phyloP scores from a whole-genome alignment of 352 stramenopile genomes.

The Globisporangium acanthophoron region DNA sequence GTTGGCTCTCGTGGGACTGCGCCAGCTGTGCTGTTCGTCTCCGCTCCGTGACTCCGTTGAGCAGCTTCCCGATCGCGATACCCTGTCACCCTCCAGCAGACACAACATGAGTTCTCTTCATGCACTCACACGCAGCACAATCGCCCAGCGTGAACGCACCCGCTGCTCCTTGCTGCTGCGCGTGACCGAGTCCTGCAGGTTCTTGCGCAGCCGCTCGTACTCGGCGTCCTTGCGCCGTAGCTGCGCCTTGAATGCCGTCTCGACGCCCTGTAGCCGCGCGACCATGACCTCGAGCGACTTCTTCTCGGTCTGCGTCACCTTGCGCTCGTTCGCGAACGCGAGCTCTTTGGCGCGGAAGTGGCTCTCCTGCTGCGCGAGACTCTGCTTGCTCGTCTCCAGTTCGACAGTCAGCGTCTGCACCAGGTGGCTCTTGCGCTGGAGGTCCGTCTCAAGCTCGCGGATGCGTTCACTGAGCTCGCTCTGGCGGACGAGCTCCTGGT shows the following conservation, averaged over 20 bases:
- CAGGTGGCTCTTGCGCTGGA: slow-evolving; percentile 45
- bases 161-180: slow-evolving; percentile 53
- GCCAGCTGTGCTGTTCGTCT: slow-evolving; percentile 23
- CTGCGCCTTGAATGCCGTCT: slow-evolving; percentile 72
- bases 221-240: slow-evolving; percentile 68
- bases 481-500: slow-evolving; percentile 48
- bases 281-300: slow-evolving; percentile 55
- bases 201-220: slow-evolving; percentile 71
- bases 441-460: slow-evolving; percentile 34
- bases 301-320: slow-evolving; percentile 55
- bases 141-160: slow-evolving; percentile 16
- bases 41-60: slow-evolving; percentile 38
- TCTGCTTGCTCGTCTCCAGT: slow-evolving; percentile 42
- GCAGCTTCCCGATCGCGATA: slow-evolving; percentile 31
- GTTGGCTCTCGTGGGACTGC: slow-evolving; percentile 50
- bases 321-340: slow-evolving; percentile 36
- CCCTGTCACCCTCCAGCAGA: slow-evolving; percentile 17
- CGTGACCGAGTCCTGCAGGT: slow-evolving; percentile 43
- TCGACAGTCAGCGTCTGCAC: slow-evolving; percentile 37
- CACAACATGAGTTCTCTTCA: too few relatives aligned
- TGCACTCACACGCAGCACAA: background rate
- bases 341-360: slow-evolving; percentile 61
- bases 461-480: slow-evolving; percentile 45
- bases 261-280: slow-evolving; percentile 51
- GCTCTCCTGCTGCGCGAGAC: slow-evolving; percentile 53